Conservation (phyloP, 305 asterid genomes). For the Ajuga reptans region DNA sequence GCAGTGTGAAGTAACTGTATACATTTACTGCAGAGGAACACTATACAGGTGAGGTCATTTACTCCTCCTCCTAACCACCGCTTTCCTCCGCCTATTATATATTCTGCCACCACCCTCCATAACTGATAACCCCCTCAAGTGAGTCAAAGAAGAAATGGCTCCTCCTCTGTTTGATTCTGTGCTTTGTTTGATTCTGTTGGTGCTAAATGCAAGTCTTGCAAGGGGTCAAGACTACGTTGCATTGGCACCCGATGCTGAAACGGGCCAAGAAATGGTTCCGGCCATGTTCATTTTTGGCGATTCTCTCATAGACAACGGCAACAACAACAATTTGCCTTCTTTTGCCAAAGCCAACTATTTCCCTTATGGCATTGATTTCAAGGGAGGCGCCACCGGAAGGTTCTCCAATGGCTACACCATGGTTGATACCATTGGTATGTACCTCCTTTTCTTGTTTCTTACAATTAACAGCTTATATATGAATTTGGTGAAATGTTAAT, state of each 20-base stretch:
- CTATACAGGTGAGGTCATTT: constrained; percentile 30
- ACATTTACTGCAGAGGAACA: constrained; percentile 13
- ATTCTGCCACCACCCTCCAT: constrained; percentile 6
- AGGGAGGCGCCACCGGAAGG: constrained; percentile 82
- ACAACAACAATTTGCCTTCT: constrained; percentile 69
- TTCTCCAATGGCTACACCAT: constrained; percentile 86
- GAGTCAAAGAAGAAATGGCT: constrained; percentile 16
- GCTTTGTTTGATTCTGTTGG: constrained; percentile 17
- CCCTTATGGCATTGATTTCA: constrained; percentile 88
- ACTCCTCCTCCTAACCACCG: constrained; percentile 33
- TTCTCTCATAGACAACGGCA: constrained; percentile 80
- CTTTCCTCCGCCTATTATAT: constrained; percentile 24
- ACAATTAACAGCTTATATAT: no score
- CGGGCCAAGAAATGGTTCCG: constrained; percentile 33
- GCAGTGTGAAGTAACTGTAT: background rate
- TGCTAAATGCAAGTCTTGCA: constrained; percentile 14
- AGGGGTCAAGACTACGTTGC: constrained; percentile 24
- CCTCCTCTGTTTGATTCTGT: background rate
- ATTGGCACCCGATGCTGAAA: background rate
- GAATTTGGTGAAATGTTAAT: no score
- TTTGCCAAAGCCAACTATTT: constrained; percentile 81
- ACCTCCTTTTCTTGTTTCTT: no score
- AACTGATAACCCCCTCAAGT: no score
- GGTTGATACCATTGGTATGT: constrained; percentile 71
- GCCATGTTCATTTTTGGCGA: constrained; percentile 90